Percentiles rank a stretch among this genome's conserved stretches.
phyloP scores from a whole-genome alignment of 371 early-diverging fungal genomes.

The Lichtheimia ornata region DNA sequence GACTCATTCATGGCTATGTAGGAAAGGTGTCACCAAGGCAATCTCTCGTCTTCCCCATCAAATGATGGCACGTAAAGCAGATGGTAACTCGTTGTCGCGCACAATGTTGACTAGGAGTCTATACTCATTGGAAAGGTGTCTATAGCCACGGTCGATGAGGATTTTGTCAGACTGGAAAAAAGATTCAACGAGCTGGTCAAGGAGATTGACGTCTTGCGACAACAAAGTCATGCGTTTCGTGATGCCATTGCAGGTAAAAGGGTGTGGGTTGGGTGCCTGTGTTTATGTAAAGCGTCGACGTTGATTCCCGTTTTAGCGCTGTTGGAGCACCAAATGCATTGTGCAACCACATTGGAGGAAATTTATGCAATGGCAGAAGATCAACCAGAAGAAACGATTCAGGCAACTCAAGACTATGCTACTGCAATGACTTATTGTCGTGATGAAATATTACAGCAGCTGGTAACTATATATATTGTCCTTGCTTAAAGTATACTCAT shows the following conservation, averaged over 20 bases:
- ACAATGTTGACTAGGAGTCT: neutral
- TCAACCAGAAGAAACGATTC: conserved; percentile 37
- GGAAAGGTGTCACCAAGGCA: conserved; percentile 30
- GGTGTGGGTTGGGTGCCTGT: neutral
- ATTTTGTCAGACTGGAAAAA: conserved; percentile 61
- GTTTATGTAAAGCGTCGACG: neutral
- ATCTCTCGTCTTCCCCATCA: conserved; percentile 36
- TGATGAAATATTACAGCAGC: conserved; percentile 64
- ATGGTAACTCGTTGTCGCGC: conserved; percentile 24
- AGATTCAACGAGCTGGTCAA: conserved; percentile 61
- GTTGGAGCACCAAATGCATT: conserved; percentile 61
- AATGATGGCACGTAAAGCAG: conserved; percentile 39
- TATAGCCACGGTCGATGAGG: conserved; percentile 63
- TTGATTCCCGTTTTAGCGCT: conserved; percentile 32
- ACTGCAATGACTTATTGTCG: conserved; percentile 60
- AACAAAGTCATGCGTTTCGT: conserved; percentile 75
- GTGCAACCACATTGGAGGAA: conserved; percentile 58
- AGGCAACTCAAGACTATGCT: conserved; percentile 65
- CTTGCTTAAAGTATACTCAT: neutral
- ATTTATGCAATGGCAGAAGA: conserved; percentile 42
- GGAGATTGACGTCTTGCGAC: conserved; percentile 53
- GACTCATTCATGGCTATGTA: neutral
- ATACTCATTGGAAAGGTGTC: neutral
- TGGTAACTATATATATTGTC: conserved; percentile 42
- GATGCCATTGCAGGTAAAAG: conserved; percentile 67